Percentiles rank a stretch among this genome's conserved stretches.
phyloP scores from a whole-genome alignment of 768 basidiomycete genomes.

The Wakefieldia striispora region DNA sequence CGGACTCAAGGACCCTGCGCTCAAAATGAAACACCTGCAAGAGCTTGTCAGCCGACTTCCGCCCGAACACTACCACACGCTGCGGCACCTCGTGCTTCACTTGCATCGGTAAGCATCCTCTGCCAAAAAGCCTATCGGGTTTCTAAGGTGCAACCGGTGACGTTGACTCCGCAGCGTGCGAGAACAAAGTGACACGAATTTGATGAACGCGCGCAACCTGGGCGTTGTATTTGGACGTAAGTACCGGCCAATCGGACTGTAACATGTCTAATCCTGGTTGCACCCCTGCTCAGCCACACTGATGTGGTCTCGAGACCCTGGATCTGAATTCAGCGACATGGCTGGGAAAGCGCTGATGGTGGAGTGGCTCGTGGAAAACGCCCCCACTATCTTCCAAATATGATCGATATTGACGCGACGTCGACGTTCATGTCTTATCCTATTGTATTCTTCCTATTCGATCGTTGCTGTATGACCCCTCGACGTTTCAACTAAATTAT shows the following conservation, averaged over 20 bases:
- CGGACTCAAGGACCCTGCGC: conserved; percentile 57
- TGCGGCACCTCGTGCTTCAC: conserved; percentile 82
- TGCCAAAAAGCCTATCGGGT: background rate
- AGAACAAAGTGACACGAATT: conserved; percentile 66
- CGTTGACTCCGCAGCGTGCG: conserved; percentile 45
- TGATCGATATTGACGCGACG: conserved; percentile 5
- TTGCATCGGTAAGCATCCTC: conserved; percentile 62
- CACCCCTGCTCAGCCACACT: conserved; percentile 67
- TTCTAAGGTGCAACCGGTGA: background rate
- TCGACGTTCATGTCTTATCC: conserved; percentile 11
- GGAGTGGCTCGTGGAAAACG: conserved; percentile 94
- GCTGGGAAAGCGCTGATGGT: conserved; percentile 91
- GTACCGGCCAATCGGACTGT: conserved; percentile 27
- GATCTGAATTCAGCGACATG: conserved; percentile 95
- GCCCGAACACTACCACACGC: conserved; percentile 82
- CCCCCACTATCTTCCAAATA: conserved; percentile 47
- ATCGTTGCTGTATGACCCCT: conserved; percentile 10
- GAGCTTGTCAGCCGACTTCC: conserved; percentile 79
- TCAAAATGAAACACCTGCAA: conserved; percentile 59
- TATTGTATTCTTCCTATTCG: conserved; percentile 29
- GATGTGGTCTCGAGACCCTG: conserved; percentile 84
- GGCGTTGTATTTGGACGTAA: conserved; percentile 98
- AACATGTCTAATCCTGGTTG: background rate
- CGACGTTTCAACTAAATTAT: conserved; percentile 22
- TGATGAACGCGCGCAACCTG: conserved; percentile 93